phyloP scores from a whole-genome alignment of 768 basidiomycete species.

The Lactifluus rugatus region DNA sequence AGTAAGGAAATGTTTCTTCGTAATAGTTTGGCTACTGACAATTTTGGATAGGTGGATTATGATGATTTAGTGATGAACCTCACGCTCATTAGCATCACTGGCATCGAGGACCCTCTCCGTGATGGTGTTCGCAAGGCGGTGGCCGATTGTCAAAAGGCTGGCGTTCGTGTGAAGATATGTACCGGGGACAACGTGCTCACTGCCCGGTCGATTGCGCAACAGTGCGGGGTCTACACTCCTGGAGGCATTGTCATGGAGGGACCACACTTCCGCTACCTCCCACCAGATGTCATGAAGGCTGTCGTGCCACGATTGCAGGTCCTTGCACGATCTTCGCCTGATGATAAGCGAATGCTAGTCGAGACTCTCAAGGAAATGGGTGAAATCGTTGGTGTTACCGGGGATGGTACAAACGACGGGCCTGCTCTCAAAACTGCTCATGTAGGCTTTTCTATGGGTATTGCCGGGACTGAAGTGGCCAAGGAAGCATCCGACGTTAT shows the following conservation, averaged over 20 bases:
- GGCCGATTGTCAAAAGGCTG: slow-evolving; percentile 74
- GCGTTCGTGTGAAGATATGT: slow-evolving; percentile 95
- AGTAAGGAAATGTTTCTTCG: slow-evolving; percentile 28
- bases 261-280: slow-evolving; percentile 79
- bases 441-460: slow-evolving; percentile 96
- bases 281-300: slow-evolving; percentile 58
- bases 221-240: slow-evolving; percentile 90
- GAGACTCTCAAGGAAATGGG: slow-evolving; percentile 78
- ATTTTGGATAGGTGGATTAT: slow-evolving; percentile 46
- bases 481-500: slow-evolving; percentile 99
- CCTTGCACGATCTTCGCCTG: slow-evolving; percentile 92
- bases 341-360: slow-evolving; percentile 93
- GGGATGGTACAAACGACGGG: slow-evolving; percentile 97
- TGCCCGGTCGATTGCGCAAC: slow-evolving; percentile 89
- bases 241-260: slow-evolving; percentile 99
- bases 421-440: slow-evolving; percentile 92
- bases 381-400: slow-evolving; percentile 91
- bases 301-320: slow-evolving; percentile 91
- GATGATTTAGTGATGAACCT: slow-evolving; percentile 60
- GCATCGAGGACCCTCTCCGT: slow-evolving; percentile 94
- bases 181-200: slow-evolving; percentile 96
- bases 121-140: slow-evolving; percentile 86
- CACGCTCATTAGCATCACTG: slow-evolving; percentile 81
- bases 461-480: slow-evolving; percentile 95
- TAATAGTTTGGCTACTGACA: neutral